Percentiles rank a stretch among this genome's conserved stretches.
Conservation (phyloP, 306 rosid species). For the Trifolium pratense region DNA sequence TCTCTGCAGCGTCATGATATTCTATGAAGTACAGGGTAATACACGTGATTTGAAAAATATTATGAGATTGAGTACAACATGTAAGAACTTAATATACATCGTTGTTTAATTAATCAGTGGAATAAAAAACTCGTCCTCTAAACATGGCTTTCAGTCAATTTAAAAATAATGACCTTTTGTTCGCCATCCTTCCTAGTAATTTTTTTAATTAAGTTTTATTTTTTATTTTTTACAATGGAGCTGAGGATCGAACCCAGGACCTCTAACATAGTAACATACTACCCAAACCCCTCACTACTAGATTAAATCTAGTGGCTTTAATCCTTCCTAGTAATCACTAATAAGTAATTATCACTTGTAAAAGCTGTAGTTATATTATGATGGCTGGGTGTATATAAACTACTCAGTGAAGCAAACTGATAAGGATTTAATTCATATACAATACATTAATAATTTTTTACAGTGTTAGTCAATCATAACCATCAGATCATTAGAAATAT, state of each 20-base stretch:
- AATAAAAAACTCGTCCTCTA: slow-evolving; percentile 16
- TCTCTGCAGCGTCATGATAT: not conserved
- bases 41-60: slow-evolving; percentile 25
- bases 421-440: too few species aligned
- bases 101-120: slow-evolving; percentile 17
- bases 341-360: too few species aligned
- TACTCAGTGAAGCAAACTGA: not conserved
- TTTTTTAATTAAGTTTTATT: too few species aligned
- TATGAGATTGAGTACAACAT: slow-evolving; percentile 26
- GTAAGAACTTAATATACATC: not conserved
- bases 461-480: too few species aligned
- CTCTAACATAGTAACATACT: too few species aligned
- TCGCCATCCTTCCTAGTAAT: slow-evolving; percentile 13
- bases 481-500: too few species aligned
- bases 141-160: slow-evolving; percentile 10
- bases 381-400: not conserved
- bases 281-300: too few species aligned
- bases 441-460: too few species aligned
- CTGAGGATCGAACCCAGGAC: too few species aligned
- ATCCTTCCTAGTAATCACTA: slow-evolving; percentile 1
- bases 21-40: slow-evolving; percentile 11
- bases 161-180: slow-evolving; percentile 6
- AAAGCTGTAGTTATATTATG: too few species aligned
- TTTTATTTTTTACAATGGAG: too few species aligned
- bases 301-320: too few species aligned